phyloP scores from a whole-genome alignment of 495 filamentous ascomycete species.

The Tuber calosporum region DNA sequence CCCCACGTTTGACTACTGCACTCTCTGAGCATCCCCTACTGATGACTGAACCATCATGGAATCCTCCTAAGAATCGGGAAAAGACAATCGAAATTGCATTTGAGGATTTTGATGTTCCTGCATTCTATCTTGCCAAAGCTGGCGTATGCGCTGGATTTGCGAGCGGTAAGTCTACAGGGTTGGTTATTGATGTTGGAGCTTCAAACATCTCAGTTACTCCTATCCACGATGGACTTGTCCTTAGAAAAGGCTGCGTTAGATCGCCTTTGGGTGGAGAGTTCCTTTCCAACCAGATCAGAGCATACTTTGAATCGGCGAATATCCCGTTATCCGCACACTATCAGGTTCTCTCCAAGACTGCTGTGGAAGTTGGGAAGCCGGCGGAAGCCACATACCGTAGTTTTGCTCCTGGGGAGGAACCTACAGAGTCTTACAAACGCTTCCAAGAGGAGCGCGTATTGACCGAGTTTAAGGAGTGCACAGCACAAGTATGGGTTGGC shows the following conservation, averaged over 20 bases:
- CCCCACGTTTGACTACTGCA: constrained; percentile 69
- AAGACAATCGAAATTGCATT: constrained; percentile 89
- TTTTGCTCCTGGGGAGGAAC: constrained; percentile 56
- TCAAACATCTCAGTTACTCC: constrained; percentile 85
- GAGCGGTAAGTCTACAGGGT: constrained; percentile 79
- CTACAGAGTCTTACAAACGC: constrained; percentile 63
- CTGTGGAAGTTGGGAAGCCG: constrained; percentile 80
- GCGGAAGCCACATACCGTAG: constrained; percentile 61
- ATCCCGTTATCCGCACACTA: constrained; percentile 81
- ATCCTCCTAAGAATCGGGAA: constrained; percentile 74
- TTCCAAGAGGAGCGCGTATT: constrained; percentile 89
- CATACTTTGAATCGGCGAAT: constrained; percentile 60
- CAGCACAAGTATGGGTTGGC: constrained; percentile 88
- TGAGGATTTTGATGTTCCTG: constrained; percentile 89
- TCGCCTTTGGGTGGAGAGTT: constrained; percentile 82
- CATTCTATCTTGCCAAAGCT: constrained; percentile 76
- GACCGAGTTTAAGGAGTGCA: constrained; percentile 93
- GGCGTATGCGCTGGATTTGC: constrained; percentile 58
- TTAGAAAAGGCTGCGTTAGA: constrained; percentile 77
- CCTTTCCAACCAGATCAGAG: constrained; percentile 77
- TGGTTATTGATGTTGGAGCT: constrained; percentile 88
- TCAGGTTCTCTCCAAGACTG: constrained; percentile 72
- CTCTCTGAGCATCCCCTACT: constrained; percentile 82
- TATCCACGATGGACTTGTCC: constrained; percentile 86
- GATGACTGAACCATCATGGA: constrained; percentile 93